Evolutionary conservation across 2,329 filamentous ascomycete species (phyloP), one percentile per base, ranked within the genome.

Genomic region (Fusarium pininemorale): DNA sequence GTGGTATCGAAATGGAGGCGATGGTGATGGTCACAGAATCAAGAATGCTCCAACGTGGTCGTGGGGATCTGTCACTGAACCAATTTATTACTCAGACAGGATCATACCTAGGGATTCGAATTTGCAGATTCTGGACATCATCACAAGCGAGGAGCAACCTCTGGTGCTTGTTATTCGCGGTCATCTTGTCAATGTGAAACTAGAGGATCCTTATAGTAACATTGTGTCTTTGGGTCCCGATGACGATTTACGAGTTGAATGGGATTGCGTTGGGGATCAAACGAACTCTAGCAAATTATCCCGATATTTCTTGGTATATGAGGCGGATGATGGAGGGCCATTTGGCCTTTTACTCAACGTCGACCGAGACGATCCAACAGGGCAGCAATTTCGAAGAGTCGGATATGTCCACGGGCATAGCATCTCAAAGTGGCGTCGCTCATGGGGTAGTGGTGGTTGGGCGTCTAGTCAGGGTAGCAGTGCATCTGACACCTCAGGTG

Each of bases 31-130:
- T 28, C 41, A 16, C 13, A 54, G 61, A 44, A 37, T 56, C 4
- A 18, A 30, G 3, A 44, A 65, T 14, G 61, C 44, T 9, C 60
- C 64, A 24, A 39, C 64, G 3, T 66, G 64, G 64, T 66, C 64
- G 5, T 66, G 64, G 64, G 64, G 22, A 18, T 66, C 38, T 37
- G 26, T 66, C 10, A 65, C 28, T 2, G 64, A 38, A 18, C 51
- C 35, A 14, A 24, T 54, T 2, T 30, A 54, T 10, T 60, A 60
- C 15, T n/a, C 8, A 7, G 26, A 60, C 2, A 53, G 22, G 16
- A 14, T 15, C 2, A n/a, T 11, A 26, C 37, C 57, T 9, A 30
- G 15, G 4, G 57, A 60, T 14, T 41, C 35, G 4, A 9, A 26
- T 2, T 35, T 60, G n/a, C 8, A 28, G n/a, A 41, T 60, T 7